phyloP scores from a whole-genome alignment of 345 rosid species.

The Populus euphratica region DNA sequence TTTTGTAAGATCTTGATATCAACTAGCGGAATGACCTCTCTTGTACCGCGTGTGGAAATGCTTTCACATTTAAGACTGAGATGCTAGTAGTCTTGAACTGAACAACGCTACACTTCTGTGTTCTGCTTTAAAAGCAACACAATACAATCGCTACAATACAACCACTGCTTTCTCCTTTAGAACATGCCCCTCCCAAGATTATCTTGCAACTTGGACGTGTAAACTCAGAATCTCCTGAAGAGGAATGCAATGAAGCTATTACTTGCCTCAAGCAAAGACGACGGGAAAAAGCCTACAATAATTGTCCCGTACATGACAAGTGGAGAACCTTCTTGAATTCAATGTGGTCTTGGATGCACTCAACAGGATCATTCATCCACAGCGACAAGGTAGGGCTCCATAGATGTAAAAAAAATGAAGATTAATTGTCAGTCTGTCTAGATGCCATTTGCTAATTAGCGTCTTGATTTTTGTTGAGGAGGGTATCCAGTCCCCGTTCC shows the following conservation, averaged over 20 bases:
- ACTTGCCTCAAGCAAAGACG: background rate
- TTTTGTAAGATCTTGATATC: background rate
- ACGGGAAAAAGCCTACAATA: background rate
- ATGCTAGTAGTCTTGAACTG: background rate
- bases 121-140: background rate
- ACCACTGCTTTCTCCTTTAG: background rate
- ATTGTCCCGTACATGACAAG: background rate
- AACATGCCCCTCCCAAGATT: background rate
- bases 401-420: background rate
- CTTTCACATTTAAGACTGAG: background rate
- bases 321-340: background rate
- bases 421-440: background rate
- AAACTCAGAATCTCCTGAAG: background rate
- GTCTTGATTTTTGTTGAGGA: constrained; percentile 83
- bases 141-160: background rate
- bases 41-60: background rate
- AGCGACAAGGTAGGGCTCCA: background rate
- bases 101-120: background rate
- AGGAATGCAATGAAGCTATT: background rate
- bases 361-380: background rate
- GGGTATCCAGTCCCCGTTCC: constrained; percentile 83
- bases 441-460: constrained; percentile 38
- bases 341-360: background rate
- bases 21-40: background rate
- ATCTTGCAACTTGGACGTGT: background rate